Percentiles rank a stretch among this genome's conserved stretches.
These are phyloP conservation scores for Penicillium janthinellum DNA, from an alignment of 2,329 filamentous ascomycete species.

Conservation along the genomic window DNA sequence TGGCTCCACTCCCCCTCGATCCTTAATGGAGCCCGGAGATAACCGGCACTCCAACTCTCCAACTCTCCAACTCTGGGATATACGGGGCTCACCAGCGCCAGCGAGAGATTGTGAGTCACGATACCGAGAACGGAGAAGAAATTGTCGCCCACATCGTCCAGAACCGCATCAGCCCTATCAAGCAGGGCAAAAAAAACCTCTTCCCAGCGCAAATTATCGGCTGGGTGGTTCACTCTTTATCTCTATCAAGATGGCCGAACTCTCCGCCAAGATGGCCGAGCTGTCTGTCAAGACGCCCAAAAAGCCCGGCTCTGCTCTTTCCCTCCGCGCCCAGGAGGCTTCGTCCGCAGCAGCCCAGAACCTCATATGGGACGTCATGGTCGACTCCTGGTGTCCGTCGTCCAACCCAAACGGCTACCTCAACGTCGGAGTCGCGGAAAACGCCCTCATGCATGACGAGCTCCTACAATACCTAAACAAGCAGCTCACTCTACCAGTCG, in stretches of 20 bases:
- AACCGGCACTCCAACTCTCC: background rate
- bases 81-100: background rate
- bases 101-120: background rate
- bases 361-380: conserved; percentile 49
- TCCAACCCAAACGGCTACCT: conserved; percentile 47
- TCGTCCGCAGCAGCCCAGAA: conserved; percentile 12
- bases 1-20: background rate
- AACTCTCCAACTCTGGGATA: background rate
- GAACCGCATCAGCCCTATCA: background rate
- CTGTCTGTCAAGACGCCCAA: background rate
- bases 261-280: background rate
- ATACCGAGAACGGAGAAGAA: background rate
- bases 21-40: background rate
- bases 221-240: background rate
- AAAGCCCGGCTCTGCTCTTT: background rate
- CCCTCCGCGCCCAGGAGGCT: conserved; percentile 4
- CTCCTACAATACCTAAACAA: conserved; percentile 48
- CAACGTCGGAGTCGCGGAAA: conserved; percentile 57
- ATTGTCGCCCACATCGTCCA: background rate
- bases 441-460: conserved; percentile 53
- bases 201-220: background rate
- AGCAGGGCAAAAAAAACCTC: background rate
- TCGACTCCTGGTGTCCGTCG: conserved; percentile 48
- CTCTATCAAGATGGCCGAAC: background rate
- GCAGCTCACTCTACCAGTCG: conserved; percentile 37